Conservation (phyloP, 2,329 filamentous ascomycete genomes). For the Boeremia lycopersici region DNA sequence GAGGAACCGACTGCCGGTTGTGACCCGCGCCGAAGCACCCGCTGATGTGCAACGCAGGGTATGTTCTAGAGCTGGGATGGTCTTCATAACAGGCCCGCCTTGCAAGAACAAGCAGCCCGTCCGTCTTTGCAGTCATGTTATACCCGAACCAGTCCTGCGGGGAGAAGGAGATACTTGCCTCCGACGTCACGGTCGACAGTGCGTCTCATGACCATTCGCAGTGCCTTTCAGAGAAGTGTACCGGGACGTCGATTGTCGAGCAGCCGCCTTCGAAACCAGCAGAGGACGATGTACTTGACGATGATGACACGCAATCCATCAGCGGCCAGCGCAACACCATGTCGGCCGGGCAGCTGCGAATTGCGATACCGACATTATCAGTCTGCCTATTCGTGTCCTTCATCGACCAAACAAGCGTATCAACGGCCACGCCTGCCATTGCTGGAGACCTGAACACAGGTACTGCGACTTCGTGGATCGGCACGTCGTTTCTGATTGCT, state of each 20-base stretch:
- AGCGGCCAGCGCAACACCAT: conserved; percentile 62
- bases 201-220: background rate
- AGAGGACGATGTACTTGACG: background rate
- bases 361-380: conserved; percentile 61
- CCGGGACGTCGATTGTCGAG: background rate
- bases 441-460: conserved; percentile 30
- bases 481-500: conserved; percentile 34
- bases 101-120: background rate
- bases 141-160: background rate
- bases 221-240: background rate
- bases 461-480: conserved; percentile 32
- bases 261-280: background rate
- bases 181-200: background rate
- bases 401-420: conserved; percentile 61
- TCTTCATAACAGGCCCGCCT: background rate
- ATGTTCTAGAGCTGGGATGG: too few relatives aligned
- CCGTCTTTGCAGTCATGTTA: background rate
- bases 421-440: conserved; percentile 48
- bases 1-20: background rate
- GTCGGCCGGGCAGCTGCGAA: conserved; percentile 55
- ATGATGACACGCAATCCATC: conserved; percentile 19
- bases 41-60: too few relatives aligned
- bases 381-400: conserved; percentile 61
- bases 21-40: background rate
- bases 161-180: background rate